Base-by-base conservation (phyloP, 345 rosid species). In the Bretschneidera sinensis region DNA sequence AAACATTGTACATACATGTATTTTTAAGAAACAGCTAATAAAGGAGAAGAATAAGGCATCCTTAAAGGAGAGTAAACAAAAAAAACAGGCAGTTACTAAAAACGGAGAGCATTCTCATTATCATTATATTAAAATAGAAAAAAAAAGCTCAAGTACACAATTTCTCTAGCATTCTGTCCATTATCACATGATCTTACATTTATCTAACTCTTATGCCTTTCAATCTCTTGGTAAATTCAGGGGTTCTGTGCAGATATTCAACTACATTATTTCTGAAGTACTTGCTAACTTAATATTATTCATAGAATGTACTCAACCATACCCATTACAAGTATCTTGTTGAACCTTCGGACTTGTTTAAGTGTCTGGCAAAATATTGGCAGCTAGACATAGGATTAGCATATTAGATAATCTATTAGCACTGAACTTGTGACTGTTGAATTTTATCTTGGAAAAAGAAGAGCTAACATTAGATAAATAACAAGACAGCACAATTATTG, bases 361-460 rank as follows among this genome's bases (percentile, higher is more conserved):
- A 28, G 33, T 28, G 33, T n/a, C n/a, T n/a, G n/a, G n/a, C n/a
- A n/a, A n/a, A n/a, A n/a, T n/a, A n/a, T n/a, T n/a, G 33, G 33
- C 3, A 8, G 33, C 33, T 28, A 28, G 8, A 2, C 33, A 28
- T 28, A 8, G 8, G 33, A 28, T 8, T 28, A 28, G 33, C 33
- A 28, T 28, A 25, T 22, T 21, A 34, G 39, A n/a, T 56, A 4
- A 50, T 49, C 2, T 48, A n/a, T 57, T 62, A n/a, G 51, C 39
- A 15, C 43, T 24, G 39, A 54, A 16, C 33, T 28, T 28, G 3
- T 28, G 33, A 28, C 28, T 63, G 21, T 34, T 24, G n/a, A 50
- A 60, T 6, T 54, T 35, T 50, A 39, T 48, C 8, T 28, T 49
- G 45, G 68, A 48, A 62, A 28, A 62, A 21, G 25, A 68, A 48